Evolutionary conservation across 1,284 basidiomycete species (phyloP).

Genomic region (Sanghuangporus baumii): DNA sequence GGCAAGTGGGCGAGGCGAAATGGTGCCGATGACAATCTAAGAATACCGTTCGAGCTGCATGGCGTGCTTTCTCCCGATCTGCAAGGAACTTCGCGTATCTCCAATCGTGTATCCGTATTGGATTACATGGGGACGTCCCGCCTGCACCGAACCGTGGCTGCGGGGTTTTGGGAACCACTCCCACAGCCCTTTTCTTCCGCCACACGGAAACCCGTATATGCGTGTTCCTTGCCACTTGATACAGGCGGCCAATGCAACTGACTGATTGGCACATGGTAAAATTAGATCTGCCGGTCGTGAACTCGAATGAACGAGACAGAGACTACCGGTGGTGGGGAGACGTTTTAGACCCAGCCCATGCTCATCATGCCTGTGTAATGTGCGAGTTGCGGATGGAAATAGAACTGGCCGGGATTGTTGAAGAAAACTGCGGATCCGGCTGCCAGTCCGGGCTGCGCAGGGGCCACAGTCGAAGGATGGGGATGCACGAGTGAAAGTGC

Average conservation of each 20-base stretch:
- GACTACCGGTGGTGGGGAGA: neutral
- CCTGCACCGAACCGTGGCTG: neutral
- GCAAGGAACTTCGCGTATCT: neutral
- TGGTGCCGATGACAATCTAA: neutral
- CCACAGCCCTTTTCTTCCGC: neutral
- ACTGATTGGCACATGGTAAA: neutral
- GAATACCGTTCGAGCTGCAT: neutral
- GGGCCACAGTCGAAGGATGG: too few relatives aligned
- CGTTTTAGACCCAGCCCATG: constrained; percentile 1
- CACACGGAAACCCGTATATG: neutral
- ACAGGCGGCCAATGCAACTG: neutral
- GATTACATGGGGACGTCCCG: too few relatives aligned
- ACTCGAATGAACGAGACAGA: neutral
- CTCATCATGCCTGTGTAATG: neutral
- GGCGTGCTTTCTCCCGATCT: neutral
- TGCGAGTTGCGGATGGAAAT: constrained; percentile 3
- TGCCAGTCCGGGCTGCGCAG: neutral
- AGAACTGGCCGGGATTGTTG: neutral
- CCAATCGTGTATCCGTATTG: neutral
- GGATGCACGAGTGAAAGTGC: neutral
- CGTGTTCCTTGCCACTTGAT: neutral
- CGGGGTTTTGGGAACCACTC: neutral
- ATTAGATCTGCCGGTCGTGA: neutral
- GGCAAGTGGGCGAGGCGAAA: neutral
- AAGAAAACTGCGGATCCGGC: neutral